Conservation (phyloP, 768 basidiomycete species). For the Coprinopsis marcescibilis region DNA sequence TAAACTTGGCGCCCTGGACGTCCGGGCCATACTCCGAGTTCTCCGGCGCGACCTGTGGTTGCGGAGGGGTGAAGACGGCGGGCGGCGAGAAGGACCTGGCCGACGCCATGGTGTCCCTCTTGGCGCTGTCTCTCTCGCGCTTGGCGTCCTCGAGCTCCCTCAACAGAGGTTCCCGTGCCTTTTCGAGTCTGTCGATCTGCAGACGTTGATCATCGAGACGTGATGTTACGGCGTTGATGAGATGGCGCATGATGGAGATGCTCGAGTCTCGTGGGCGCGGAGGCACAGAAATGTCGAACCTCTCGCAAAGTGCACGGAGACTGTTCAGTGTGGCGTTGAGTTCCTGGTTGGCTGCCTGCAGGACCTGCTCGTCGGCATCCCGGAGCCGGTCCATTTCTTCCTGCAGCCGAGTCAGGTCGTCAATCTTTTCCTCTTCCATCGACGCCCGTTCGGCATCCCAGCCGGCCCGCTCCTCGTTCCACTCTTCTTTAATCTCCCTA, state of each 20-base stretch:
- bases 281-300: constrained; percentile 4
- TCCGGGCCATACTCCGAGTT: constrained; percentile 19
- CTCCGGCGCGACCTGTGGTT: constrained; percentile 18
- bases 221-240: constrained; percentile 41
- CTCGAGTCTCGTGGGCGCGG: constrained; percentile 2
- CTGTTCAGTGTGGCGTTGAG: constrained; percentile 29
- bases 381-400: constrained; percentile 43
- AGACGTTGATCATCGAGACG: constrained; percentile 47
- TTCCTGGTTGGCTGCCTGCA: constrained; percentile 38
- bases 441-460: constrained; percentile 47
- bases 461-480: constrained; percentile 38
- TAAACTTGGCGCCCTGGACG: constrained; percentile 47
- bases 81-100: not conserved
- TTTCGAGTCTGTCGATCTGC: constrained; percentile 36
- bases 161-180: constrained; percentile 36
- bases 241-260: constrained; percentile 7
- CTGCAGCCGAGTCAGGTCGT: constrained; percentile 36
- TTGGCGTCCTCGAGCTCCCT: constrained; percentile 51
- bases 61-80: constrained; percentile 5
- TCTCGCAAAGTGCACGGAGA: constrained; percentile 1
- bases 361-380: constrained; percentile 31
- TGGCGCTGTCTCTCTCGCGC: constrained; percentile 45
- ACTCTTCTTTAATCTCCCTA: constrained; percentile 29
- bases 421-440: constrained; percentile 45
- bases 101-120: constrained; percentile 29